Percentiles rank a stretch among this genome's conserved stretches.
These are phyloP conservation scores for Triadica sebifera DNA, from an alignment of 345 rosid genomes.

Conservation along the genomic window DNA sequence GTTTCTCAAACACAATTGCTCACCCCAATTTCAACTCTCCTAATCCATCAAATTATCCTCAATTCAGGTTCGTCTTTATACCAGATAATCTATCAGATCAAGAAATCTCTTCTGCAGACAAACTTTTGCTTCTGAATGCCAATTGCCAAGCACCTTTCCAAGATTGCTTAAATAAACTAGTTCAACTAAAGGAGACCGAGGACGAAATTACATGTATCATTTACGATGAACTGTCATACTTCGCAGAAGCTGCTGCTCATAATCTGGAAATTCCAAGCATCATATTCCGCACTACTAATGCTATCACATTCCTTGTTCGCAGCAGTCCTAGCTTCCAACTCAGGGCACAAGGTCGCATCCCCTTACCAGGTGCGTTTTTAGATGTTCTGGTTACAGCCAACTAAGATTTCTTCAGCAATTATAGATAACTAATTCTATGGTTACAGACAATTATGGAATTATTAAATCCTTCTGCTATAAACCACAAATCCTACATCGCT, in stretches of 20 bases:
- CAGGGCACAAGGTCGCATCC: conserved; percentile 27
- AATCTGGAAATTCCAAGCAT: conserved; percentile 43
- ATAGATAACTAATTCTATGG: too few species aligned
- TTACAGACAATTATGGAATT: too few species aligned
- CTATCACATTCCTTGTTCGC: conserved; percentile 27
- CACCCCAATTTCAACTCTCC: too few species aligned
- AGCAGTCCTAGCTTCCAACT: conserved; percentile 15
- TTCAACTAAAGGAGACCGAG: conserved; percentile 2
- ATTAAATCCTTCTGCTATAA: too few species aligned
- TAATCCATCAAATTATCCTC: too few species aligned
- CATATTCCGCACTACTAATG: conserved; percentile 31
- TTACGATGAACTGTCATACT: conserved; percentile 48
- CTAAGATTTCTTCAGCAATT: too few species aligned
- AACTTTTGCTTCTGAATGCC: conserved; percentile 27
- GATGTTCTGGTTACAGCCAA: too few species aligned
- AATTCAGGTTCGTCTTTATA: too few species aligned
- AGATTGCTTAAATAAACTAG: conserved; percentile 25
- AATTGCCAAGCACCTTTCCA: conserved; percentile 36
- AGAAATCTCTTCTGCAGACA: conserved; percentile 18
- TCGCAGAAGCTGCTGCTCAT: conserved; percentile 37
- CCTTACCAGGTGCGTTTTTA: conserved; percentile 31
- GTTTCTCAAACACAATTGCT: too few species aligned
- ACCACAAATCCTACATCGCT: background rate
- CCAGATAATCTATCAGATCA: background rate
- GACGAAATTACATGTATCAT: conserved; percentile 40